Evolutionary conservation across 495 filamentous ascomycete species (phyloP), one percentile per base, ranked within the genome.

Genomic region (Penicillium macrosclerotiorum): DNA sequence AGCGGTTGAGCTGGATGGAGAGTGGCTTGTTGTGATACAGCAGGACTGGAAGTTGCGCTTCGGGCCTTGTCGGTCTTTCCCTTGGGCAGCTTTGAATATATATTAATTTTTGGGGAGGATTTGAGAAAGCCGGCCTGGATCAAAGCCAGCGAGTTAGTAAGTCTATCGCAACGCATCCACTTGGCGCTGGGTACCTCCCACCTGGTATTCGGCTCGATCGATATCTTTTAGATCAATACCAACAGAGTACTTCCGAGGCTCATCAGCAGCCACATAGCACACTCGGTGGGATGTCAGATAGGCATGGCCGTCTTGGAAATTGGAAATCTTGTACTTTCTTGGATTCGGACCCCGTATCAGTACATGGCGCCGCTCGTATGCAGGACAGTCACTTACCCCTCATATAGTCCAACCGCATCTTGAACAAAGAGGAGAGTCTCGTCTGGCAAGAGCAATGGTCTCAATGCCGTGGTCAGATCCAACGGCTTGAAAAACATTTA

Each of bases 401-500:
- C 88, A 71, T 99, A 99, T 51, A 99, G 74, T 55, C 94, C 93
- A 59, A 97, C 93, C 65, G 86, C 87, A 78, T 96, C 89, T 69
- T 96, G 90, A 48, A 99, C 90, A 72, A 96, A 97, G 45, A 97
- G 80, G 23, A 96, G 73, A 16, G 79, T 77, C 68, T 97, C 93
- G 71, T 96, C 94, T 51, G 90, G 88, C 36, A 94, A 77, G 48
- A 96, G 83, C 40, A 83, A 83, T 32, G 93, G 93, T 73, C 94
- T 86, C 61, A 95, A 80, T 48, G 93, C 93, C 67, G 90, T 95
- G 6, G 94, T 97, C 55, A 99, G 79, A 68, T 96, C 91, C 58
- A 97, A 76, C 59, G 84, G 82, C 75, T 92, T 91, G 78, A 96
- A 82, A 76, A 91, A 92, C 90, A 95, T 95, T 77, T 89, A 89